Evolutionary conservation across 2,329 filamentous ascomycete genomes (phyloP).

Genomic region (Calonectria hawksworthii): DNA sequence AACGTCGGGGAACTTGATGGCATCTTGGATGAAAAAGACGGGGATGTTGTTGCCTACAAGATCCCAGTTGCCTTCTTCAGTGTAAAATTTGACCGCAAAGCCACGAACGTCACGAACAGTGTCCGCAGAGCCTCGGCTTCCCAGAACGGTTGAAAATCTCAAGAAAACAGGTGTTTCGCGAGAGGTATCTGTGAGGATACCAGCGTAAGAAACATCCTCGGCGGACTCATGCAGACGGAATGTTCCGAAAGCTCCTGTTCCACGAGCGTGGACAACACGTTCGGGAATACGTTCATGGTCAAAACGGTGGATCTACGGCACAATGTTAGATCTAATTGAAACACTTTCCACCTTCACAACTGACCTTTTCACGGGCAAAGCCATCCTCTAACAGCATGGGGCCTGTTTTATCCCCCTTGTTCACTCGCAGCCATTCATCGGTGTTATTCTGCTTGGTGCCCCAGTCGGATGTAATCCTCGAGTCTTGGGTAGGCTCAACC

Average conservation of each 20-base stretch:
- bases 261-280: constrained; percentile 78
- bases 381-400: constrained; percentile 80
- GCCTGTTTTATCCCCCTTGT: constrained; percentile 73
- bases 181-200: constrained; percentile 67
- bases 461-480: constrained; percentile 81
- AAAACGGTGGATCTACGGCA: constrained; percentile 76
- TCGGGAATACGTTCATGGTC: constrained; percentile 75
- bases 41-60: constrained; percentile 82
- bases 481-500: constrained; percentile 69
- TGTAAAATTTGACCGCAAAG: constrained; percentile 78
- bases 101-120: constrained; percentile 87
- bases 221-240: constrained; percentile 77
- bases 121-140: constrained; percentile 82
- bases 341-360: neutral
- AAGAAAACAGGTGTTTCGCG: constrained; percentile 62
- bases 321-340: neutral
- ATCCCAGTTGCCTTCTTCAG: constrained; percentile 83
- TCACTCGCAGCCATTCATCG: constrained; percentile 82
- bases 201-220: constrained; percentile 76
- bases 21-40: constrained; percentile 83
- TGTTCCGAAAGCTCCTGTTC: constrained; percentile 77
- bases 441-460: constrained; percentile 80
- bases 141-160: constrained; percentile 84
- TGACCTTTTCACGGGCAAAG: constrained; percentile 80
- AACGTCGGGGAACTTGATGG: constrained; percentile 80